A percentile compares a stretch with the other conserved stretches of the same genome.
These are phyloP conservation scores for Speleostelium caveatum DNA, from an alignment of 78 protist genomes.

Conservation along the genomic window DNA sequence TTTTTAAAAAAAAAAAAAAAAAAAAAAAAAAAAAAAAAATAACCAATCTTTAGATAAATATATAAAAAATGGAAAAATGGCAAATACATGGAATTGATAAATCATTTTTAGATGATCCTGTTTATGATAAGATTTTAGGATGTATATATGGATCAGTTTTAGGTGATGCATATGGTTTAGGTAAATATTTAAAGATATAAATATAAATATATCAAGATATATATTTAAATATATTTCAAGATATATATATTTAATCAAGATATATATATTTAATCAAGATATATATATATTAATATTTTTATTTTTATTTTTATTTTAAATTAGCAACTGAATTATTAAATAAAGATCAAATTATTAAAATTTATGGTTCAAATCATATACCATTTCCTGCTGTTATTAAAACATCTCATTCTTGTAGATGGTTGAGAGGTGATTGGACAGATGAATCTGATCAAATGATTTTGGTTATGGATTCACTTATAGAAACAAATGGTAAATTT, in stretches of 20 bases:
- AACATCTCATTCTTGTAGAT: slow-evolving; percentile 74
- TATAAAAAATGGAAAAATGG: slow-evolving; percentile 53
- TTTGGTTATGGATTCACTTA: slow-evolving; percentile 33
- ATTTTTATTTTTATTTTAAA: not conserved
- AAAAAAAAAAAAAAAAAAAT: too few relatives aligned
- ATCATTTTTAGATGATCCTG: slow-evolving; percentile 49
- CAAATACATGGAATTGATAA: slow-evolving; percentile 37
- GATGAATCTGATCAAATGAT: slow-evolving; percentile 87
- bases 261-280: not conserved
- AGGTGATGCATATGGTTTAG: slow-evolving; percentile 81
- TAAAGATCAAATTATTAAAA: slow-evolving; percentile 62
- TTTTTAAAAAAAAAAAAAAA: not conserved
- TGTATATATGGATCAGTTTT: slow-evolving; percentile 76
- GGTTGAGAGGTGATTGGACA: slow-evolving; percentile 74
- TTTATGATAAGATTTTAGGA: slow-evolving; percentile 67
- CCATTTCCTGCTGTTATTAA: slow-evolving; percentile 74
- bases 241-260: not conserved
- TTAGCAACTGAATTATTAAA: slow-evolving; percentile 77
- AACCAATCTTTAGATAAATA: not conserved
- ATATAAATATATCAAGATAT: not conserved
- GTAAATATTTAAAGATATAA: slow-evolving; percentile 8
- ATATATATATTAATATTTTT: not conserved
- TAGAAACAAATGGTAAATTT: slow-evolving; percentile 56
- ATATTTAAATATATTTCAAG: not conserved
- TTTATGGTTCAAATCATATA: slow-evolving; percentile 49